Evolutionary conservation across 495 filamentous ascomycete genomes (phyloP).

Genomic region (Penicillium silybi): DNA sequence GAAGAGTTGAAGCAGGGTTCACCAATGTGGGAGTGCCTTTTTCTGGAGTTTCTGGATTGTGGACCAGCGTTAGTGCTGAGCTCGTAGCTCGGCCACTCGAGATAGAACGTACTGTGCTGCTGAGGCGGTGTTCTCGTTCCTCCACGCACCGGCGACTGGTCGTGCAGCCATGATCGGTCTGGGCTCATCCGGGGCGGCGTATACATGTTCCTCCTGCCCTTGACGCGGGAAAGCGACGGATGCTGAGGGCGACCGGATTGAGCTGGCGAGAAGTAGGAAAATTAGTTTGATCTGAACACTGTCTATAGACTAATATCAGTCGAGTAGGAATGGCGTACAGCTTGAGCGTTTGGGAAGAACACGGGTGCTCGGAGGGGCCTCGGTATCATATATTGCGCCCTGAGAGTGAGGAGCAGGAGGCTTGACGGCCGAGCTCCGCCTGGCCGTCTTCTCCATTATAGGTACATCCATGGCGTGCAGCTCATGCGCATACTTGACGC

Average conservation of each 20-base stretch:
- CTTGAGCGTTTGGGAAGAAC: conserved; percentile 20
- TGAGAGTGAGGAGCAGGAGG: conserved; percentile 10
- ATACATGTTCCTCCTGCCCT: conserved; percentile 36
- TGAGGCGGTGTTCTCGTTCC: conserved; percentile 23
- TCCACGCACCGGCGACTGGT: conserved; percentile 25
- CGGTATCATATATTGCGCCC: conserved; percentile 27
- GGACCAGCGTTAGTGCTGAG: neutral
- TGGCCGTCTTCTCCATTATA: conserved; percentile 33
- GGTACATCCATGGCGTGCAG: conserved; percentile 17
- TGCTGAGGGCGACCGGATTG: conserved; percentile 29
- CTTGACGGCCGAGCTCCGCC: conserved; percentile 27
- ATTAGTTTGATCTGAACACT: neutral
- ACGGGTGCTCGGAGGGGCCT: conserved; percentile 13
- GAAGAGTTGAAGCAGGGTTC: conserved; percentile 42
- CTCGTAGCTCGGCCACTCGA: neutral
- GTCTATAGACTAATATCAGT: neutral
- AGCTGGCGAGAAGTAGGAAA: conserved; percentile 6
- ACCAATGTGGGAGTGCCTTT: conserved; percentile 28
- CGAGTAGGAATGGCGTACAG: conserved; percentile 14
- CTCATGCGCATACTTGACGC: conserved; percentile 30
- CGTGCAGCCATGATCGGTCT: conserved; percentile 37
- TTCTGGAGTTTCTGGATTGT: conserved; percentile 27
- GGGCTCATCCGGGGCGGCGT: conserved; percentile 27
- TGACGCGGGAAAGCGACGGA: conserved; percentile 35
- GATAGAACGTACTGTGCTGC: conserved; percentile 13